These are phyloP conservation scores for Obba rivulosa DNA, from an alignment of 768 basidiomycete genomes.

Conservation along the genomic window DNA sequence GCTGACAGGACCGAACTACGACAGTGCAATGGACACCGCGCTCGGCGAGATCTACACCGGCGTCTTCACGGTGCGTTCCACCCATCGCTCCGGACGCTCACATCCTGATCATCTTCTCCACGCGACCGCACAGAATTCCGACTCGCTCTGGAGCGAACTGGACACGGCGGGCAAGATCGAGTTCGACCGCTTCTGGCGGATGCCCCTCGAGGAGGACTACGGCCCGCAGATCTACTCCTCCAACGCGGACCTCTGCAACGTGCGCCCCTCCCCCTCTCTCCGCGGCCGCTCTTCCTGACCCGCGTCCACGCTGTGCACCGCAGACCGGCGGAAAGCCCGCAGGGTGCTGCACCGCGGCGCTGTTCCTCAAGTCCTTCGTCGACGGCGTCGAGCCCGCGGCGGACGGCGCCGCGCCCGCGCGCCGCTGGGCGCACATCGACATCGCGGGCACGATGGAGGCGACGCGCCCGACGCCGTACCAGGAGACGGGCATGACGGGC, in stretches of 20 bases:
- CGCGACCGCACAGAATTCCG: conserved; percentile 49
- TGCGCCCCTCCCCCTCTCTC: conserved; percentile 19
- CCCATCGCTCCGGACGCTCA: background rate
- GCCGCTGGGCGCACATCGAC: conserved; percentile 87
- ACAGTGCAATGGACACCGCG: conserved; percentile 65
- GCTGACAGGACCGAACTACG: background rate
- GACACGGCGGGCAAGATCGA: conserved; percentile 65
- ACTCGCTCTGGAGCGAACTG: conserved; percentile 68
- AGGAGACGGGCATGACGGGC: conserved; percentile 75
- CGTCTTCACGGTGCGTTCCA: conserved; percentile 62
- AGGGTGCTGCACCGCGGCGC: conserved; percentile 75
- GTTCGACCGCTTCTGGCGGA: conserved; percentile 84
- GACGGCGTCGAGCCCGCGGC: conserved; percentile 64
- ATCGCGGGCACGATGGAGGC: conserved; percentile 79
- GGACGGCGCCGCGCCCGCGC: conserved; percentile 39
- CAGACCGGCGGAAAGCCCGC: conserved; percentile 70
- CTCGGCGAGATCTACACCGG: conserved; percentile 75
- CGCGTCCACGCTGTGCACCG: background rate
- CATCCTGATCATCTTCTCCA: background rate
- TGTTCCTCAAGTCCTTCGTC: conserved; percentile 83
- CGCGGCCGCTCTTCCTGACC: background rate
- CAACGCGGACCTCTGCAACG: conserved; percentile 82
- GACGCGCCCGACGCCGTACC: conserved; percentile 49
- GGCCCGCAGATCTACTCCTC: conserved; percentile 69
- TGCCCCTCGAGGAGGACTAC: conserved; percentile 83